A percentile compares a stretch with the other conserved stretches of the same genome.
These are phyloP conservation scores for Alternaria novae-zelandiae DNA, from an alignment of 2,329 filamentous ascomycete species.

Conservation along the genomic window DNA sequence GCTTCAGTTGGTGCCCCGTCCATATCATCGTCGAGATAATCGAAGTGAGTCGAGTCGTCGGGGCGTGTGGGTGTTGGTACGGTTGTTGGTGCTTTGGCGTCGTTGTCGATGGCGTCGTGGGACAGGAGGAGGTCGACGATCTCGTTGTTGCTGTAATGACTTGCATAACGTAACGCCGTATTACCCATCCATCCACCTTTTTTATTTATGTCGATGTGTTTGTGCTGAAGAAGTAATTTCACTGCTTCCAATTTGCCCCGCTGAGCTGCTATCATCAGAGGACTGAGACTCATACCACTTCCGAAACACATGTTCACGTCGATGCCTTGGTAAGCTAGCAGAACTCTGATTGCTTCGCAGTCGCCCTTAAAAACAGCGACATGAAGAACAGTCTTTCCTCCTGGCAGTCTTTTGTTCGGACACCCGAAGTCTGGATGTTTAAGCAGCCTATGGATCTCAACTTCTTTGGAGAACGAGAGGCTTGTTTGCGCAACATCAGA, in stretches of 20 bases:
- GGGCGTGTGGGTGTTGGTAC: background rate
- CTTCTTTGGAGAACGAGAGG: background rate
- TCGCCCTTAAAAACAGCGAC: background rate
- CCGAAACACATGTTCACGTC: background rate
- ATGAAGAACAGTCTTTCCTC: background rate
- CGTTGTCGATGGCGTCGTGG: background rate
- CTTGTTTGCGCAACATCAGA: background rate
- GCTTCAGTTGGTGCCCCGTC: background rate
- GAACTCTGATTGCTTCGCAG: background rate
- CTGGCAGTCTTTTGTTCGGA: background rate
- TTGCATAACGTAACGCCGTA: too few species aligned
- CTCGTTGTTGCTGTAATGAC: too few species aligned
- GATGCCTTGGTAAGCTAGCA: background rate
- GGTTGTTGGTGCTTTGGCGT: background rate
- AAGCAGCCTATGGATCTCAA: background rate
- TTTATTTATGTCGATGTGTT: too few species aligned
- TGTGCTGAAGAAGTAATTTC: background rate
- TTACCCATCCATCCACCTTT: too few species aligned
- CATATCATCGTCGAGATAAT: background rate
- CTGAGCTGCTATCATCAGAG: background rate
- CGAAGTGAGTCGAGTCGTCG: background rate
- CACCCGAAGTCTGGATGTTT: background rate
- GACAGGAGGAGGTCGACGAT: slow-evolving; percentile 1
- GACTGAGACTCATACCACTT: fast-evolving
- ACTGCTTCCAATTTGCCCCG: background rate